Evolutionary conservation across 306 rosid species (phyloP), one percentile per base, ranked within the genome.

Genomic region (Casuarina glauca): DNA sequence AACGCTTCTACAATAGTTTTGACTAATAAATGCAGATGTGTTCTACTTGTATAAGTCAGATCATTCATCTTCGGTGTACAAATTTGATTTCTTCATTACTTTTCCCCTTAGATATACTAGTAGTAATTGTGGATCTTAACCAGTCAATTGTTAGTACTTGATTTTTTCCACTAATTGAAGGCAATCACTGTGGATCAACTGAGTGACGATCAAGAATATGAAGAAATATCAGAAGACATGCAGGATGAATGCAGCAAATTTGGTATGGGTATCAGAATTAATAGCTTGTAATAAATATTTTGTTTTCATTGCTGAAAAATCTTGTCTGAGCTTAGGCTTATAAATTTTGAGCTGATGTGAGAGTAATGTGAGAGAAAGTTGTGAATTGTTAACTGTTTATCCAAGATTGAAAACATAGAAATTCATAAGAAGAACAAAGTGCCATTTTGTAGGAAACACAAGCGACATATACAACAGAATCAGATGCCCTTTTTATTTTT

Each of bases 171-270:
- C 62, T 50, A 44, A 76, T 61, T 88, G 50, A 81, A 89, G 96
- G 93, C 91, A n/a, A 66, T 91, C 38, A 86, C 90, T 45, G 73
- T 74, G 20, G 97, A 90, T 70, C 86, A 90, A 67, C 86, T 92
- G 77, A 39, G 48, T 53, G 84, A 89, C 71, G 88, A 88, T 67
- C 87, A 73, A 41, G 93, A 85, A 66, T 91, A 91, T 13, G 86
- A 75, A 69, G 97, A 91, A 84, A 91, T 91, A 76, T 75, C 88
- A 82, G 95, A 90, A 79, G 97, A 92, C 82, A 92, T 92, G 97
- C 83, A 85, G 72, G 93, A 90, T 76, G 97, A 92, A 67, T 90
- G 97, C 86, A 39, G 93, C 83, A 92, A 92, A 86, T 92, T 92
- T 71, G 97, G 97, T 92, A 85, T 67, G 82, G 83, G 64, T 75